phyloP scores from a whole-genome alignment of 148 eudicot genomes.

The Rhododendron mucronatum region DNA sequence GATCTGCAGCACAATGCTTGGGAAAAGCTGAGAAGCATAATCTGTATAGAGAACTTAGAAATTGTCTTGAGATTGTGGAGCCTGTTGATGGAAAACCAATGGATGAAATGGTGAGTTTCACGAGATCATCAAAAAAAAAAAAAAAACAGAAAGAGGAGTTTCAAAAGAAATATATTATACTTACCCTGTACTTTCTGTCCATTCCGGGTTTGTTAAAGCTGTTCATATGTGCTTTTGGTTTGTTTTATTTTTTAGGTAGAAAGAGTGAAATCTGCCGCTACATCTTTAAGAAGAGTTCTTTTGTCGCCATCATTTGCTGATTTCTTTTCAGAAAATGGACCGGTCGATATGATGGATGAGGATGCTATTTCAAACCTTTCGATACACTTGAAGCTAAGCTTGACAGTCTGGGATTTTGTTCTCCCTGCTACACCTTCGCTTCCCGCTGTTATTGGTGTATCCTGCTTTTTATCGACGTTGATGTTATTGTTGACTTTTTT shows the following conservation, averaged over 20 bases:
- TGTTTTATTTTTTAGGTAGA: conserved; percentile 49
- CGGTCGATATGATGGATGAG: conserved; percentile 92
- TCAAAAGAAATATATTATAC: background rate
- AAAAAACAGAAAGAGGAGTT: background rate
- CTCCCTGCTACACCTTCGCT: conserved; percentile 92
- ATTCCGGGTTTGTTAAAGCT: conserved; percentile 6
- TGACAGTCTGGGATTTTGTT: conserved; percentile 93
- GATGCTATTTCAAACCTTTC: conserved; percentile 65
- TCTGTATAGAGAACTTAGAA: conserved; percentile 58
- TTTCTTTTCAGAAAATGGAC: conserved; percentile 64
- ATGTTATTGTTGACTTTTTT: background rate
- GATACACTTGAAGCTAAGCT: conserved; percentile 61
- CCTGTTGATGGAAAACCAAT: conserved; percentile 49
- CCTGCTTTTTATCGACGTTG: conserved; percentile 30
- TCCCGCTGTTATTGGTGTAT: conserved; percentile 99
- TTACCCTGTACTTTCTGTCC: background rate
- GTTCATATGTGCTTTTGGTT: conserved; percentile 29
- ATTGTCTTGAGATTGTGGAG: conserved; percentile 73
- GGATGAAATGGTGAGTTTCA: conserved; percentile 66
- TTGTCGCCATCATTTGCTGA: conserved; percentile 79
- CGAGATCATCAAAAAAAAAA: background rate
- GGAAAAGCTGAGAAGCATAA: conserved; percentile 70
- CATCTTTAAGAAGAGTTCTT: conserved; percentile 74
- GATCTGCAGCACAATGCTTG: conserved; percentile 53
- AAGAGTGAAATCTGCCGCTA: conserved; percentile 74